Percentiles rank a stretch among this genome's conserved stretches.
Conservation (phyloP, 2,329 filamentous ascomycete species). For the Apiospora rasikravindrae region DNA sequence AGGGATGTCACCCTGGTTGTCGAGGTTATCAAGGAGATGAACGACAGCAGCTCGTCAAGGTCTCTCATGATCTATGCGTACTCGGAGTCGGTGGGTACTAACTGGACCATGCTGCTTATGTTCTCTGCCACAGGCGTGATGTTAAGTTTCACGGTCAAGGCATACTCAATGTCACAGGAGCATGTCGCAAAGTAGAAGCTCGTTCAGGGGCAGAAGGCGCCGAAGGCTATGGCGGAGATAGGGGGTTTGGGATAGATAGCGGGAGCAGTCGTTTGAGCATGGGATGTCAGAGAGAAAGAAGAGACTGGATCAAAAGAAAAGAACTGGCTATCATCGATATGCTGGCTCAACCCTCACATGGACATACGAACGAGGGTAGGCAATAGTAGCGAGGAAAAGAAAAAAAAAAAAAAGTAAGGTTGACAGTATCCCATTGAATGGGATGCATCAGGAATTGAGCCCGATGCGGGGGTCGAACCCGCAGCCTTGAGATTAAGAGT, state of each 20-base stretch:
- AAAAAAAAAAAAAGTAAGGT: background rate
- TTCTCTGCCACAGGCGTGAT: constrained; percentile 28
- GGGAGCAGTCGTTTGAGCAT: background rate
- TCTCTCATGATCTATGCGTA: constrained; percentile 30
- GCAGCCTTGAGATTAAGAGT: constrained; percentile 57
- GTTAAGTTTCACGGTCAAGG: constrained; percentile 39
- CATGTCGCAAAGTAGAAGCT: constrained; percentile 38
- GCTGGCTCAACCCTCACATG: no score
- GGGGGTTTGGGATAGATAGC: background rate
- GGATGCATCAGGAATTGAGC: constrained; percentile 39
- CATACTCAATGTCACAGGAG: constrained; percentile 38
- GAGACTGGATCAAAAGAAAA: background rate
- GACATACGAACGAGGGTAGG: no score
- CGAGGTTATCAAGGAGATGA: constrained; percentile 57
- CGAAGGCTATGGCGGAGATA: background rate
- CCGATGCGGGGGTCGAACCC: constrained; percentile 49
- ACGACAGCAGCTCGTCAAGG: constrained; percentile 44
- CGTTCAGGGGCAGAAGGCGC: constrained; percentile 24
- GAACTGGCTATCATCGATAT: background rate
- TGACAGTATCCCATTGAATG: background rate
- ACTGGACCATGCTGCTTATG: constrained; percentile 22
- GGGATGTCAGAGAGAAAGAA: background rate
- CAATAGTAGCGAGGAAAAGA: no score
- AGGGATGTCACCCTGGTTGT: constrained; percentile 61
- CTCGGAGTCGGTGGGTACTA: constrained; percentile 22